phyloP scores from a whole-genome alignment of 2,329 filamentous ascomycete genomes.

The Ceratocystis cacaofunesta region DNA sequence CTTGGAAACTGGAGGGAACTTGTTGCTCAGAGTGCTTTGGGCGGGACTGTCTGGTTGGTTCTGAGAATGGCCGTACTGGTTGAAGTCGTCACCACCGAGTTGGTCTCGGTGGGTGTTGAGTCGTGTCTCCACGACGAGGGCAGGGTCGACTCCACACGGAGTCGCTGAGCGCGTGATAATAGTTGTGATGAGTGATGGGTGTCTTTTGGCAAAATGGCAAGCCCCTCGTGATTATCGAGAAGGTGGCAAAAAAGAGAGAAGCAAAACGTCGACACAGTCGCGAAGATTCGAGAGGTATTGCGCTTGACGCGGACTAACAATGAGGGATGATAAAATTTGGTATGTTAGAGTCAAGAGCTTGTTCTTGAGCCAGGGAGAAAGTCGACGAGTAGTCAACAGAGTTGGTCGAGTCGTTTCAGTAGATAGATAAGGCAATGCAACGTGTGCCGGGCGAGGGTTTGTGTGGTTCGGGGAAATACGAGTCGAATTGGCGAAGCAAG shows the following conservation, averaged over 20 bases:
- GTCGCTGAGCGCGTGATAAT: slow-evolving; percentile 8
- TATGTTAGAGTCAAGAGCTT: too few species aligned
- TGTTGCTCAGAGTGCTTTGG: slow-evolving; percentile 14
- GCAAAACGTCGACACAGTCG: too few species aligned
- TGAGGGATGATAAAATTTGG: too few species aligned
- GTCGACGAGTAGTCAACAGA: too few species aligned
- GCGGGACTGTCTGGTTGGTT: slow-evolving; percentile 17
- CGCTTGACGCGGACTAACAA: too few species aligned
- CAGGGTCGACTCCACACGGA: slow-evolving; percentile 16
- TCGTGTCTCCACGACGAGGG: slow-evolving; percentile 16
- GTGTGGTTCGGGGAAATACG: background rate
- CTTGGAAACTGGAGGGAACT: slow-evolving; percentile 9
- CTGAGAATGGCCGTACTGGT: slow-evolving; percentile 15
- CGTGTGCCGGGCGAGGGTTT: background rate
- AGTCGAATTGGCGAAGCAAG: background rate
- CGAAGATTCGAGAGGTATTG: too few species aligned
- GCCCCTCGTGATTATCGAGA: background rate
- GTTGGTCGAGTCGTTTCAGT: background rate
- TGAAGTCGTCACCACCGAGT: slow-evolving; percentile 18
- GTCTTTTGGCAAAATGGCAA: background rate
- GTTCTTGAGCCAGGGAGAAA: too few species aligned
- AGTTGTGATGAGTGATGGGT: background rate
- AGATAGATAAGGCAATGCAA: background rate
- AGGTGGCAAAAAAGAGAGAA: too few species aligned
- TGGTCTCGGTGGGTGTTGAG: slow-evolving; percentile 17